A percentile compares a stretch with the other conserved stretches of the same genome.
Conservation (phyloP, 345 rosid genomes). For the Gossypium longicalyx region DNA sequence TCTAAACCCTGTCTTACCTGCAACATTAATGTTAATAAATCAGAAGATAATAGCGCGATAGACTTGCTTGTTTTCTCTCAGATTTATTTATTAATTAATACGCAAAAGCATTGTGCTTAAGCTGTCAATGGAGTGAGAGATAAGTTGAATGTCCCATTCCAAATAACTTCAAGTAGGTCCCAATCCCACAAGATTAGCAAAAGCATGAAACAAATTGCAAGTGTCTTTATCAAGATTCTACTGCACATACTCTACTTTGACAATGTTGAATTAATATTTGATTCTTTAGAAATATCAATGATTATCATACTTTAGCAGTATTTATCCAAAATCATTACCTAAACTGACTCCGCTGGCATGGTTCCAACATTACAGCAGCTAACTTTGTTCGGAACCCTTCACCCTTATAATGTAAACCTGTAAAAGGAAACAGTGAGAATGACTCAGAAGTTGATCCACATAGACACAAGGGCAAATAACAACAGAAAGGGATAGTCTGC, state of each 20-base stretch:
- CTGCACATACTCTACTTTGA: background rate
- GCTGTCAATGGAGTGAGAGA: background rate
- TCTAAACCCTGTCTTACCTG: constrained; percentile 7
- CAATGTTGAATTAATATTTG: no score
- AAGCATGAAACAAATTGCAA: no score
- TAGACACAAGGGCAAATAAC: background rate
- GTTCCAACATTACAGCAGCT: no score
- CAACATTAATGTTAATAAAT: background rate
- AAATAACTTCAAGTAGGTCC: background rate
- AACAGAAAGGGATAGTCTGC: background rate
- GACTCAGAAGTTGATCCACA: background rate
- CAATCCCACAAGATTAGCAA: background rate
- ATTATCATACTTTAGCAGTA: background rate
- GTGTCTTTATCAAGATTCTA: background rate
- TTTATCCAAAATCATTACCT: constrained; percentile 7
- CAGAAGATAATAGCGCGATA: background rate
- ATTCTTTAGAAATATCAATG: no score
- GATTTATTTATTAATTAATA: no score
- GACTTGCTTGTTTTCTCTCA: background rate
- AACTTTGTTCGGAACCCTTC: constrained; percentile 14
- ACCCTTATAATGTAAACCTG: constrained; percentile 42
- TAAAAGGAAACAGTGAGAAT: background rate
- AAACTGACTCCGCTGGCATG: background rate
- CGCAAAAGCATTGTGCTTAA: background rate
- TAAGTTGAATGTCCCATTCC: constrained; percentile 1